Percentiles rank a stretch among this genome's conserved stretches.
These are phyloP conservation scores for Ophiostoma ulmi DNA, from an alignment of 2,329 filamentous ascomycete genomes.

Conservation along the genomic window DNA sequence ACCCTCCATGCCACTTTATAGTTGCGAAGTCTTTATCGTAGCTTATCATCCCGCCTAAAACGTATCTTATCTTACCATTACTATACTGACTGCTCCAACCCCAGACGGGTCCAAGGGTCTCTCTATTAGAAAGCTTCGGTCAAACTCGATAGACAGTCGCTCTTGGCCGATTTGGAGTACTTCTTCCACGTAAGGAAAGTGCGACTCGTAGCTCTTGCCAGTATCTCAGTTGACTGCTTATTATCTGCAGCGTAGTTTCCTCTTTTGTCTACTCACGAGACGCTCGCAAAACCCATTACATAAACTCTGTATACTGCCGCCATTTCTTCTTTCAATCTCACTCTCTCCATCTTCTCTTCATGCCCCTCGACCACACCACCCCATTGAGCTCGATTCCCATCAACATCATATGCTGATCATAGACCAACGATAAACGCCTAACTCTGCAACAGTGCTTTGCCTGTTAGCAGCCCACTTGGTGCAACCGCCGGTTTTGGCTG, in stretches of 20 bases:
- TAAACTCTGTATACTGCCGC: neutral
- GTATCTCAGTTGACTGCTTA: neutral
- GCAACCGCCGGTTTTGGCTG: neutral
- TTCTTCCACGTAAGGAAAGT: neutral
- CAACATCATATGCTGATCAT: neutral
- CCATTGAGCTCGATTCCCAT: neutral
- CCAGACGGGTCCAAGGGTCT: neutral
- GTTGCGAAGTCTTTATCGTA: neutral
- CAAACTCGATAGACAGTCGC: neutral
- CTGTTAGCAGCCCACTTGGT: constrained; percentile 2
- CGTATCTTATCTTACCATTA: too few relatives aligned
- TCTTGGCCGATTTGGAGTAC: neutral
- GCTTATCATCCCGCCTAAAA: neutral
- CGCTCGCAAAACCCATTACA: neutral
- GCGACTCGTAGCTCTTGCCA: neutral
- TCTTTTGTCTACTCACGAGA: neutral
- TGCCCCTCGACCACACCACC: neutral
- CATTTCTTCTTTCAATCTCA: neutral
- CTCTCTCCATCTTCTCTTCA: neutral
- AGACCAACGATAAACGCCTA: neutral
- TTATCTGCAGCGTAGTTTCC: neutral
- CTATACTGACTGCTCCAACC: neutral
- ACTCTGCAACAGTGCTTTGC: neutral
- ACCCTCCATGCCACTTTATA: neutral
- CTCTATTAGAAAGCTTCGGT: neutral